Percentiles rank a stretch among this genome's conserved stretches.
Evolutionary conservation across 1,139 yeast genomes (phyloP).

Genomic region (Lodderomyces metapsilosis): DNA sequence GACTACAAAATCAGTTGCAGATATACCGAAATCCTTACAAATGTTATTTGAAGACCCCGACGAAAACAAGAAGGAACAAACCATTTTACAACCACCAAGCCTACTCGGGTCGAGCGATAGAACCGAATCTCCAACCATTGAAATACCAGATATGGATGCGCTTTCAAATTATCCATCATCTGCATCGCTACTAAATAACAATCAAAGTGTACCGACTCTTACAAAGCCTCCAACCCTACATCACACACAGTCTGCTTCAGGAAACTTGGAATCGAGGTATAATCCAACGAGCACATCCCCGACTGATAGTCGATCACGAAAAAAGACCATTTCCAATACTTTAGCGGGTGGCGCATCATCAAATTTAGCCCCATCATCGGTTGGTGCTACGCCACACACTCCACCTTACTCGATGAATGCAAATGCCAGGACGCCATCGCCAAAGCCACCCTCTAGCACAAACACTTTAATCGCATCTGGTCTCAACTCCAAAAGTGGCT

Average conservation of each 20-base stretch:
- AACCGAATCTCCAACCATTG: constrained; percentile 46
- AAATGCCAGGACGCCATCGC: constrained; percentile 37
- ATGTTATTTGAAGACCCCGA: constrained; percentile 60
- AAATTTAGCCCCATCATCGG: constrained; percentile 5
- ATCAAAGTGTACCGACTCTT: constrained; percentile 22
- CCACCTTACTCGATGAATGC: constrained; percentile 31
- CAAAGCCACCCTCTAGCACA: constrained; percentile 34
- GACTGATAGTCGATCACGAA: constrained; percentile 27
- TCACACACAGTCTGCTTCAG: constrained; percentile 52
- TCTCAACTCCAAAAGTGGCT: constrained; percentile 22
- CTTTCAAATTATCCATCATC: constrained; percentile 23
- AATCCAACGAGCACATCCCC: constrained; percentile 17
- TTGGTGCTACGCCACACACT: constrained; percentile 29
- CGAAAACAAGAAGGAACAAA: constrained; percentile 12
- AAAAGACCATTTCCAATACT: constrained; percentile 42
- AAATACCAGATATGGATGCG: constrained; percentile 45
- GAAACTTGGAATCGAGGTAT: constrained; percentile 37
- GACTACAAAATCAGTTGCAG: constrained; percentile 16
- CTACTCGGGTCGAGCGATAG: constrained; percentile 15
- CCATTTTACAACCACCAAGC: constrained; percentile 6
- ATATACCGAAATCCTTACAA: constrained; percentile 70
- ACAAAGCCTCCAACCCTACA: constrained; percentile 49
- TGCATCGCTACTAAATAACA: constrained; percentile 7
- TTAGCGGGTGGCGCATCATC: constrained; percentile 14
- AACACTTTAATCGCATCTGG: constrained; percentile 19